These are phyloP conservation scores for Oenanthe javanica DNA, from an alignment of 140 eudicot species.

Conservation along the genomic window DNA sequence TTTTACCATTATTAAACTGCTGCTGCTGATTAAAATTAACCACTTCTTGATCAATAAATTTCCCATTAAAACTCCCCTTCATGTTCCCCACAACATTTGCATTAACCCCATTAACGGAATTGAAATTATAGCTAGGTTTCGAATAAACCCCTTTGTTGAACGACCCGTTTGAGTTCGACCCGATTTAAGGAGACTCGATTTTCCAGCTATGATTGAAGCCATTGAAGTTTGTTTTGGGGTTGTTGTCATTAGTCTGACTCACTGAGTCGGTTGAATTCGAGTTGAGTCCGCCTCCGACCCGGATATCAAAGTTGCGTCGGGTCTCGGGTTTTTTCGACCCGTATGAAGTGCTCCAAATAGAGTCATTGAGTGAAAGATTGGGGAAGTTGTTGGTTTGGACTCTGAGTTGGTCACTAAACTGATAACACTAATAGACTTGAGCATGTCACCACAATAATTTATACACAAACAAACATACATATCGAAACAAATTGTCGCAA, in stretches of 20 bases:
- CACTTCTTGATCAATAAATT: slow-evolving; percentile 15
- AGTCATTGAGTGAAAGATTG: slow-evolving; percentile 64
- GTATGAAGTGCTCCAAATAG: slow-evolving; percentile 73
- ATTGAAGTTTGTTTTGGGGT: slow-evolving; percentile 31
- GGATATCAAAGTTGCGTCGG: slow-evolving; percentile 71
- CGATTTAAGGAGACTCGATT: slow-evolving; percentile 27
- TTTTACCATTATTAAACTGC: slow-evolving; percentile 22
- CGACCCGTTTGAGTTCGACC: slow-evolving; percentile 49
- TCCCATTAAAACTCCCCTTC: slow-evolving; percentile 22
- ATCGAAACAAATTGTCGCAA: not conserved
- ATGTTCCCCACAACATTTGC: slow-evolving; percentile 23
- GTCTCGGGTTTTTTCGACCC: slow-evolving; percentile 46
- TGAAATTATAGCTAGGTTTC: slow-evolving; percentile 27
- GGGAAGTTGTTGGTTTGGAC: slow-evolving; percentile 44
- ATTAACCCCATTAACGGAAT: slow-evolving; percentile 24
- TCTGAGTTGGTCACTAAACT: slow-evolving; percentile 85
- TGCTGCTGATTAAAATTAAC: not conserved
- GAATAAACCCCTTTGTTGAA: slow-evolving; percentile 75
- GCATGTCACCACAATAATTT: too few species aligned
- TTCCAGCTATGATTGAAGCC: slow-evolving; percentile 66
- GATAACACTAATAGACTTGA: too few species aligned
- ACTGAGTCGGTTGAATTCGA: not conserved
- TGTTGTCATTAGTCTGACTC: not conserved
- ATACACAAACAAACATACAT: too few species aligned
- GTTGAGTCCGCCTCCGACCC: slow-evolving; percentile 42